phyloP scores from a whole-genome alignment of 257 asterid species.

The Marsdenia floribunda region DNA sequence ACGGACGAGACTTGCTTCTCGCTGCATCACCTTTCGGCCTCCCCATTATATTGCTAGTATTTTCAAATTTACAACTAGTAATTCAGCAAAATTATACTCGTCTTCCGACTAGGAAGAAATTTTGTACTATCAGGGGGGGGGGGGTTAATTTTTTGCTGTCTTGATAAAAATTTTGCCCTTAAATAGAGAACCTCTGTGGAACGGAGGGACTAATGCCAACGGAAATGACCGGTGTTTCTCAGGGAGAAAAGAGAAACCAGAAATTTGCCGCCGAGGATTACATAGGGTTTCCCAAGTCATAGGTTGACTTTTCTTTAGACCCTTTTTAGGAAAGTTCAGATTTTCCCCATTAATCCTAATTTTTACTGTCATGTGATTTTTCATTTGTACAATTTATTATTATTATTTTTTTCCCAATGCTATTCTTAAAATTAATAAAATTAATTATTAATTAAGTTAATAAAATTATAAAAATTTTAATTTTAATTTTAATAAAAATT shows the following conservation, averaged over 20 bases:
- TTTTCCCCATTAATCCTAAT: too few species aligned
- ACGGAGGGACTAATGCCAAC: not conserved
- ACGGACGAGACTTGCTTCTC: constrained; percentile 95
- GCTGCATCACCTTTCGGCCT: constrained; percentile 90
- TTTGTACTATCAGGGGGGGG: not conserved
- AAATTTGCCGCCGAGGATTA: not conserved
- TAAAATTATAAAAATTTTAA: too few species aligned
- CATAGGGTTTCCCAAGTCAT: not conserved
- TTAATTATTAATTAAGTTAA: too few species aligned
- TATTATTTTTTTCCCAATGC: too few species aligned
- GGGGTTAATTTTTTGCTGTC: not conserved
- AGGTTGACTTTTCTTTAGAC: not conserved
- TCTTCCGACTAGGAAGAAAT: not conserved
- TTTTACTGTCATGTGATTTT: too few species aligned
- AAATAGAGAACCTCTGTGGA: not conserved
- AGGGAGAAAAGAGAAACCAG: too few species aligned
- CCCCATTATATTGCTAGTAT: constrained; percentile 49
- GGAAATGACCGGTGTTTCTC: not conserved
- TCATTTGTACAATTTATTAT: too few species aligned
- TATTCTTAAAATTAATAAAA: too few species aligned
- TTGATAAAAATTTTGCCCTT: not conserved
- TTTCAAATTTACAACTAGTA: not conserved
- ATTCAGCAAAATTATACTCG: not conserved
- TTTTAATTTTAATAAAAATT: too few species aligned
- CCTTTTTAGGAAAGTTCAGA: too few species aligned